Base-by-base conservation (phyloP, 441 rosid species). In the Arabidopsis lyrata region DNA sequence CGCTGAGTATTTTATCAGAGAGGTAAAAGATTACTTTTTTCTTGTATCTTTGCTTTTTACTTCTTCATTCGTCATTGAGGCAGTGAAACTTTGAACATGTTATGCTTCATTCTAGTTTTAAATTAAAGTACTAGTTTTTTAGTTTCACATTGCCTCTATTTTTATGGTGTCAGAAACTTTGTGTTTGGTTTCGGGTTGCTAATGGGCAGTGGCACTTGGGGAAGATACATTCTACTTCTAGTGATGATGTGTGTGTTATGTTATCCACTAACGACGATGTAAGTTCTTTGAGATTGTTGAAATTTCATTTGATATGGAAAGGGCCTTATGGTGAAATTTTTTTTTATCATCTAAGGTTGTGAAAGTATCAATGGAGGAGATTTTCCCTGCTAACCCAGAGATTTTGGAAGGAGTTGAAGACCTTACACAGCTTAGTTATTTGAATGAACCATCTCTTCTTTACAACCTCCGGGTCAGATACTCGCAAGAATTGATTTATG, bases 351-450 rank as follows among this genome's bases (percentile, higher is more conserved):
- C 48, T 14, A 77, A 95, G 99, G 88, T 86, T 81, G 81, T 88
- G 56, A 83, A 86, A 80, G 93, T 91, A 73, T 70, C 90, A 7
- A 79, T 83, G 54, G 84, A 77, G 70, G 88, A 88, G 15, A 88
- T 95, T 72, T 85, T 91, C 45, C 98, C 98, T 36, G 95, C 99
- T 68, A 95, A 93, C 76, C 97, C 99, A n/a, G 88, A 88, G 77
- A 83, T 93, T 49, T 79, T 95, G 61, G 91, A 86, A 76, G 97
- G 95, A 41, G 94, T 86, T 72, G 91, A 88, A 81, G 97, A 95
- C 81, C 97, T 93, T 75, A 82, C 85, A 67, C 97, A 88, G 78
- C 99, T 95, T 79, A 91, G 91, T 84, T 95, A 87, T 88, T 77
- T 95, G 83, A 95, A 95, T 69, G 99, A 93, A 63, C 99, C 97